These are phyloP conservation scores for Lentinula boryana DNA, from an alignment of 768 basidiomycete genomes.

Conservation along the genomic window DNA sequence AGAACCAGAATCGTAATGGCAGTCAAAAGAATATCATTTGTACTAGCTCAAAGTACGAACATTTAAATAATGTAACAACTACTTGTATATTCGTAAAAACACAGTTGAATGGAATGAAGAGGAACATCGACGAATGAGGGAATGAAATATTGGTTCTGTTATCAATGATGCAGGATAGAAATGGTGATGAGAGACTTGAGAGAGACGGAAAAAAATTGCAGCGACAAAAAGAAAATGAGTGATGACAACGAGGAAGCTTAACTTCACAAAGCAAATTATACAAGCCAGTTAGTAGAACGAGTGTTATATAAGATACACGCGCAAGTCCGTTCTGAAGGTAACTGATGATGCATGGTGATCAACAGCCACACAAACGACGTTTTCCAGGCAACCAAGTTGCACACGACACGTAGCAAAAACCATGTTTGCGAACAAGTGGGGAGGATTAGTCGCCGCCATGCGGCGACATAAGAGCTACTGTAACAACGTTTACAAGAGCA, in stretches of 20 bases:
- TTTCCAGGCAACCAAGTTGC: not conserved
- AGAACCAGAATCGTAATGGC: conserved; percentile 11
- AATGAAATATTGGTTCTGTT: conserved; percentile 3
- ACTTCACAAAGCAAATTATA: conserved; percentile 8
- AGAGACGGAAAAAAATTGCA: conserved; percentile 5
- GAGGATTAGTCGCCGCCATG: not conserved
- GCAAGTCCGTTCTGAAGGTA: conserved; percentile 4
- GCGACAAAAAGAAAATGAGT: not conserved
- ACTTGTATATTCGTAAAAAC: conserved; percentile 14
- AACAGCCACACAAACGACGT: conserved; percentile 5
- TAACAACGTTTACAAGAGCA: conserved; percentile 3
- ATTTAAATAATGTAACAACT: conserved; percentile 15
- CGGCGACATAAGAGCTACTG: conserved; percentile 9
- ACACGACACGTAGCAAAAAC: not conserved
- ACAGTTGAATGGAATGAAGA: conserved; percentile 12
- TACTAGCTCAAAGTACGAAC: not conserved
- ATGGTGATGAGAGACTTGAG: conserved; percentile 12
- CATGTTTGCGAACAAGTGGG: conserved; percentile 4
- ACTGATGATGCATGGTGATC: conserved; percentile 5
- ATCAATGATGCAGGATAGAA: not conserved
- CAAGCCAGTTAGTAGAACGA: conserved; percentile 1
- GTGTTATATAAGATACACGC: conserved; percentile 1
- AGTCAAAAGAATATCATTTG: conserved; percentile 4
- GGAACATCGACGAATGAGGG: conserved; percentile 11
- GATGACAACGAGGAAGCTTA: not conserved